Evolutionary conservation across 768 basidiomycete genomes (phyloP), one percentile per base, ranked within the genome.

Genomic region (Lanmaoa rubissima): DNA sequence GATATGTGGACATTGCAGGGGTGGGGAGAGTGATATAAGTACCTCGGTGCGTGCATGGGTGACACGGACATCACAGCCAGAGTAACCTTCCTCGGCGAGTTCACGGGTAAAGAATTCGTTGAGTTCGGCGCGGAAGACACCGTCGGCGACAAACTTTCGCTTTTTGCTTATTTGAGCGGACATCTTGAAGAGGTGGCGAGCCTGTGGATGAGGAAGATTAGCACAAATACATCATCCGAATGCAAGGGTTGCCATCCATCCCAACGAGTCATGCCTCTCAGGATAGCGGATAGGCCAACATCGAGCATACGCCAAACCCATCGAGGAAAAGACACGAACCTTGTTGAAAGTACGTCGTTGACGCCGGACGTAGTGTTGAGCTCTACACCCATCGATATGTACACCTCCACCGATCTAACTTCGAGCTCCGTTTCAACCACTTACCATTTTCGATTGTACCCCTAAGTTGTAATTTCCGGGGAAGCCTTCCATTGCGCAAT

Each of bases 1-100:
- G 13, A 49, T 7, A 52, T 41, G 49, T 53, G 31, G 50, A 32
- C 19, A 44, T 17, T 50, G 28, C 26, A 57, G 50, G 31, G 52
- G 32, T 42, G 26, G 28, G 42, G 50, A n/a, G 48, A 49, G 36
- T 28, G 41, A 38, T 19, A 24, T 16, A 60, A 54, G 56, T 71
- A 92, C 92, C 82, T 99, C 97, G 66, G 97, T 99, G 70, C 96
- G 91, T 61, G 96, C 95, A 75, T 98, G 96, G 65, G 97, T 98
- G 60, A 98, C 95, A 71, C 97, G 94, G 75, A 99, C 97, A 78
- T 99, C 97, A 76, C 97, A 99, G 53, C 97, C 97, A 78, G 97
- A 98, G 85, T 98, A 99, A 66, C 96, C 96, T 78, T 99, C 97
- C 78, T 95, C 95, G 53, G 97, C 92, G 68, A 98, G 91, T 78